Evolutionary conservation across 129 eudicot species (phyloP), one percentile per base, ranked within the genome.

Genomic region (Artemisia annua): DNA sequence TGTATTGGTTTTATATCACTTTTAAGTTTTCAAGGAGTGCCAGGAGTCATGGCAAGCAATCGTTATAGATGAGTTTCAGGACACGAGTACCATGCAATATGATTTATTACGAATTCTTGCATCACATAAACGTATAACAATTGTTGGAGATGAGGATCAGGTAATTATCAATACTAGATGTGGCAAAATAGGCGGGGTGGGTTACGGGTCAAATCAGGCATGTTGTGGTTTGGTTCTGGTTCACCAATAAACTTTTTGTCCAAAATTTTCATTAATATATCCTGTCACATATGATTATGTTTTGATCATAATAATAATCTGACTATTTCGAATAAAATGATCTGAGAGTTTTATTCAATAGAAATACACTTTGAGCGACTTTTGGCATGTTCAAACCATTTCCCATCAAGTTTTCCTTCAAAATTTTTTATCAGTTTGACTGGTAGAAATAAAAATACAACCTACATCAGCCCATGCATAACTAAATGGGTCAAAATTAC

Each of bases 71-170:
- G 98, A 94, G 81, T 94, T 94, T 84, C 97, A 94, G 69, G 98
- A 94, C 86, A 94, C 98, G 56, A 94, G 98, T 85, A 77, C 91
- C 20, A 90, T 90, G 97, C 98, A 94, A 70, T 94, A 94, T 80
- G 83, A 72, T 79, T 82, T 90, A 18, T 74, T 94, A 62, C 83
- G 80, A 48, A 50, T 68, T 70, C 97, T 94, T 73, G 93, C 92
- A 81, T 94, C 98, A 69, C 91, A 88, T 76, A 82, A 87, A 70
- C 85, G 80, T 60, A 81, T 94, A 78, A 94, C 98, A 55, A 83
- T 94, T 70, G 96, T 94, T 68, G 98, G 98, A 78, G 98, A 94
- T 30, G 97, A 94, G 80, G 98, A 94, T 73, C 98, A 94, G 96
- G 98, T 94, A 73, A 17, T 5, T 72, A 63, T 35, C 8, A 44